A percentile compares a stretch with the other conserved stretches of the same genome.
These are phyloP conservation scores for Pseudisothecium myosuroides DNA, from an alignment of 225 moss, liverwort and hornwort species.

Conservation along the genomic window DNA sequence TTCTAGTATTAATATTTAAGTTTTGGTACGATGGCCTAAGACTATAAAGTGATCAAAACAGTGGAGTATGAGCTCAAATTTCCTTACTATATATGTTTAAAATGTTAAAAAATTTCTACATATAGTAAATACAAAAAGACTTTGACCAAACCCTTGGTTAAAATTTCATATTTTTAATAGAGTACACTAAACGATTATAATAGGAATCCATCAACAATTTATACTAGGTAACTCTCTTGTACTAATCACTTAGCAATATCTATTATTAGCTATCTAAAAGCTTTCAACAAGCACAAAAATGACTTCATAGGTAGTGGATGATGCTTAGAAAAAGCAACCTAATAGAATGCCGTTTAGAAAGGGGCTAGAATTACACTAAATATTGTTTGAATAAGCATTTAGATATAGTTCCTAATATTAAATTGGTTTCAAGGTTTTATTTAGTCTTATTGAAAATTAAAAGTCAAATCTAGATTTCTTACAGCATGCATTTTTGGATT, in stretches of 20 bases:
- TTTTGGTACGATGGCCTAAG: not conserved
- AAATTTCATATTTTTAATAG: not conserved
- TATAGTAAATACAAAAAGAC: not conserved
- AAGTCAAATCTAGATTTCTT: not conserved
- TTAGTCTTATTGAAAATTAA: not conserved
- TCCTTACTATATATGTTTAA: not conserved
- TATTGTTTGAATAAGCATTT: not conserved
- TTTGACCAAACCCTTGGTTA: not conserved
- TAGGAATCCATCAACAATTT: not conserved
- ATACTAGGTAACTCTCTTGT: not conserved
- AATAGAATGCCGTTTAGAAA: too few relatives aligned
- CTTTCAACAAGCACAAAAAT: not conserved
- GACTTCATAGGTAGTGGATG: not conserved
- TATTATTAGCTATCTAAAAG: not conserved
- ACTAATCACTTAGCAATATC: not conserved
- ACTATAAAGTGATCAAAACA: not conserved
- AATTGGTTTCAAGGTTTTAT: not conserved
- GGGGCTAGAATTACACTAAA: not conserved
- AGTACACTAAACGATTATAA: not conserved
- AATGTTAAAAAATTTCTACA: not conserved
- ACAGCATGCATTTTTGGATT: not conserved
- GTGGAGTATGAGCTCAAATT: not conserved
- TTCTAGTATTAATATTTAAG: not conserved
- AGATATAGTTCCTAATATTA: not conserved
- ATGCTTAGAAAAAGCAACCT: not conserved